Evolutionary conservation across 192 early-diverging fungal species (phyloP).

Genomic region (Polychytrium aggregatum): DNA sequence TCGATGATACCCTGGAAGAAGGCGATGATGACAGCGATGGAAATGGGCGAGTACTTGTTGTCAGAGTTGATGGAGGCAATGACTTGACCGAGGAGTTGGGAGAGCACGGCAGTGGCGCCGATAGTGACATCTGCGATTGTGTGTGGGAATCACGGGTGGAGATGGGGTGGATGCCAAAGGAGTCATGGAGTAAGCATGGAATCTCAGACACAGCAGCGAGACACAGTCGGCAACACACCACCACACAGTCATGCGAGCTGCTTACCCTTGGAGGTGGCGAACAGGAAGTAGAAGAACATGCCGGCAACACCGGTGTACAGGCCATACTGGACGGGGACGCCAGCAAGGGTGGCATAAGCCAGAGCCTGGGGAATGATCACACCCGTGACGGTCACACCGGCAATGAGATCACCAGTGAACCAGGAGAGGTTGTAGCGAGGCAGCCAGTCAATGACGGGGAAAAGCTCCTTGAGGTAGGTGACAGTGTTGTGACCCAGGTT

Average conservation of each 20-base stretch:
- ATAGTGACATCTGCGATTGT: conserved; percentile 43
- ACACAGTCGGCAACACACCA: too few relatives aligned
- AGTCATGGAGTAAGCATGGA: too few relatives aligned
- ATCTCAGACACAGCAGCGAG: too few relatives aligned
- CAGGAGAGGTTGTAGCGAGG: conserved; percentile 50
- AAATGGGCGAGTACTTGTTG: conserved; percentile 14
- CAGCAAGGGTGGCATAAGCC: conserved; percentile 65
- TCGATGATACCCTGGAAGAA: conserved; percentile 65
- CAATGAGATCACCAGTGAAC: conserved; percentile 55
- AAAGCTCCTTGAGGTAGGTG: conserved; percentile 14
- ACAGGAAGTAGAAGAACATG: conserved; percentile 52
- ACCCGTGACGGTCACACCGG: conserved; percentile 61
- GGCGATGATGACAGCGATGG: conserved; percentile 48
- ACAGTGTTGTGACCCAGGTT: not conserved
- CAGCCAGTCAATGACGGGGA: conserved; percentile 43
- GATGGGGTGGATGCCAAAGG: too few relatives aligned
- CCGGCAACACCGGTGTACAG: conserved; percentile 68
- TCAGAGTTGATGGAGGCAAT: conserved; percentile 20
- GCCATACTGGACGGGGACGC: conserved; percentile 59
- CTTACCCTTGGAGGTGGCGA: conserved; percentile 62
- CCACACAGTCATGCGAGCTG: too few relatives aligned
- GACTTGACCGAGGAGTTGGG: conserved; percentile 62
- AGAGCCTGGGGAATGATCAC: conserved; percentile 58
- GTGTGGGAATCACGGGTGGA: too few relatives aligned
- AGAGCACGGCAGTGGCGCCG: conserved; percentile 68